Evolutionary conservation across 495 filamentous ascomycete species (phyloP).

Genomic region (Filosporella fistucella): DNA sequence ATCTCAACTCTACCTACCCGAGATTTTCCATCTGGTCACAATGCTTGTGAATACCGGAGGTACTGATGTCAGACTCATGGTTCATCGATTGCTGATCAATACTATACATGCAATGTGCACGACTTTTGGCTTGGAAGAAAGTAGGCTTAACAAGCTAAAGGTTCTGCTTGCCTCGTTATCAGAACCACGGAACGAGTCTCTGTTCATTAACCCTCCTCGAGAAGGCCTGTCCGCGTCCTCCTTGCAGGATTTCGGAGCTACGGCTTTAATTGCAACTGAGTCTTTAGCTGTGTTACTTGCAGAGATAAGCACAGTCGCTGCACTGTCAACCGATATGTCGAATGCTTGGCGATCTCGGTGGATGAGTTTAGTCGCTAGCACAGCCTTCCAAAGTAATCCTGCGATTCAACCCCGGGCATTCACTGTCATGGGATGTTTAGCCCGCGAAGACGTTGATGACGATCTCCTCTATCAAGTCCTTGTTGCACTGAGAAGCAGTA

Average conservation of each 20-base stretch:
- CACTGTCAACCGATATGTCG: slow-evolving; percentile 56
- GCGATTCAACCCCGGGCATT: slow-evolving; percentile 64
- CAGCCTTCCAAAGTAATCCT: slow-evolving; percentile 66
- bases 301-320: slow-evolving; percentile 56
- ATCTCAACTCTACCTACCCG: slow-evolving; percentile 58
- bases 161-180: slow-evolving; percentile 48
- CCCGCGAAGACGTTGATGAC: slow-evolving; percentile 62
- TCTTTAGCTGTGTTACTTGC: slow-evolving; percentile 50
- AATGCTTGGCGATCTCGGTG: slow-evolving; percentile 67
- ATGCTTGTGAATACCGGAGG: slow-evolving; percentile 60
- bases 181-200: slow-evolving; percentile 43
- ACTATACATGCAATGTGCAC: slow-evolving; percentile 62
- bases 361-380: slow-evolving; percentile 67
- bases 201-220: slow-evolving; percentile 29
- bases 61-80: slow-evolving; percentile 45
- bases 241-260: slow-evolving; percentile 39
- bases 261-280: slow-evolving; percentile 44
- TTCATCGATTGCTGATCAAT: slow-evolving; percentile 58
- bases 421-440: slow-evolving; percentile 64
- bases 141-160: slow-evolving; percentile 45
- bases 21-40: slow-evolving; percentile 63
- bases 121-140: slow-evolving; percentile 53
- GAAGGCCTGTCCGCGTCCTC: slow-evolving; percentile 41
- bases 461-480: slow-evolving; percentile 65
- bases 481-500: slow-evolving; percentile 55